Evolutionary conservation across 2,329 filamentous ascomycete species (phyloP), one percentile per base, ranked within the genome.

Genomic region (Trichoderma sp.): DNA sequence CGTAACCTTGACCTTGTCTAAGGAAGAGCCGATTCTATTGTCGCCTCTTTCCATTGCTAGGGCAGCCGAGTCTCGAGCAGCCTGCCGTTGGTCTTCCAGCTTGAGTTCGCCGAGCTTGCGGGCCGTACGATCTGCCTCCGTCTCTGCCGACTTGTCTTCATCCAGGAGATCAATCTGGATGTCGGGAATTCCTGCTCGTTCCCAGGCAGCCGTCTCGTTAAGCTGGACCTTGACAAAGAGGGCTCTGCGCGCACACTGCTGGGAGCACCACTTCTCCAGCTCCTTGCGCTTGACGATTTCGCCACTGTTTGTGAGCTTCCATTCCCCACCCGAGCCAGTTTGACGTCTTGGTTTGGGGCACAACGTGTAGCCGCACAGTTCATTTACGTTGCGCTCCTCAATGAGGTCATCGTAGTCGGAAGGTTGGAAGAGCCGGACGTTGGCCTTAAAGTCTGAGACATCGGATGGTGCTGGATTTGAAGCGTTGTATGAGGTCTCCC

Each of bases 141-240:
- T 84, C 74, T 87, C 83, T 60, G 68, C 43, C 12, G 84, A 82
- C 77, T 85, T 86, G 62, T 88, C 88, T 80, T 97, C 93, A 69
- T 93, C 90, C 1, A 92, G 80, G 43, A 94, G 78, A 43, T 91
- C 86, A 73, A 94, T 88, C 57, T 84, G 79, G 53, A 88, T 85
- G 24, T 86, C 84, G 1, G 83, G 83, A 34, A 86, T 86, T 4
- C 88, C 89, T 6, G 87, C 88, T 67, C 95, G 87, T 81, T 96
- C 90, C 94, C 95, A 97, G 0, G 93, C 93, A 0, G 94, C 93
- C 74, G 92, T 91, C 78, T 96, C 92, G 75, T 88, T 91, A 51
- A 98, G 87, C 84, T 99, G 96, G 28, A 97, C 92, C 78, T 94
- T 93, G 76, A 98, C 86, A 81, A 94, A 97, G 75, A 97, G 85